phyloP scores from a whole-genome alignment of 2,329 filamentous ascomycete genomes.

The Chaetomiaceae sp. region DNA sequence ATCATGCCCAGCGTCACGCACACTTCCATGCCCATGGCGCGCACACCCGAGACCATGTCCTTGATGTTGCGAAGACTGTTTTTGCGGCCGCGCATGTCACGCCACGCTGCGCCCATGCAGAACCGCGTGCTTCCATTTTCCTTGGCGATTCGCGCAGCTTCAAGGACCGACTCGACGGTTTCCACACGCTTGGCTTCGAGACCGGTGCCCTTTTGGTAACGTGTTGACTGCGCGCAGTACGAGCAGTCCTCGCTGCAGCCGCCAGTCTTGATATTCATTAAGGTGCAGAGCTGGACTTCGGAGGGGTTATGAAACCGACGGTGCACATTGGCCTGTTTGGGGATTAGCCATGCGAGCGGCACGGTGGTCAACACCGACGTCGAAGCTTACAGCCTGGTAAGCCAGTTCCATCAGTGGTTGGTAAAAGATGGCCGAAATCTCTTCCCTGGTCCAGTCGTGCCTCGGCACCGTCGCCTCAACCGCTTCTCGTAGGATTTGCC shows the following conservation, averaged over 20 bases:
- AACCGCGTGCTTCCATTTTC: slow-evolving; percentile 84
- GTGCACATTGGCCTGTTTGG: slow-evolving; percentile 66
- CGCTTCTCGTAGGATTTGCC: slow-evolving; percentile 43
- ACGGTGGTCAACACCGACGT: too few species aligned
- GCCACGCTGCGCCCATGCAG: slow-evolving; percentile 93
- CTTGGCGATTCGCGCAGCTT: slow-evolving; percentile 70
- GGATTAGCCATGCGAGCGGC: background rate
- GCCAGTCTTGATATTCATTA: slow-evolving; percentile 96
- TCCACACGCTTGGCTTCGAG: slow-evolving; percentile 76
- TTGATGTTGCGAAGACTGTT: slow-evolving; percentile 78
- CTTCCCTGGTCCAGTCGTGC: slow-evolving; percentile 74
- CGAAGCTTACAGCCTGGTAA: slow-evolving; percentile 62
- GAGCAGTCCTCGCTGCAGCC: slow-evolving; percentile 90
- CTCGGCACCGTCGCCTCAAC: slow-evolving; percentile 58
- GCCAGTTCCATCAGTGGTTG: slow-evolving; percentile 75
- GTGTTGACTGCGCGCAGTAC: slow-evolving; percentile 86
- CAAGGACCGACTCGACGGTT: slow-evolving; percentile 74
- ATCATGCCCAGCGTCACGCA: slow-evolving; percentile 97
- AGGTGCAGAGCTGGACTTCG: slow-evolving; percentile 84
- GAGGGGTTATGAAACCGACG: slow-evolving; percentile 79
- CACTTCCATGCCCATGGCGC: slow-evolving; percentile 78
- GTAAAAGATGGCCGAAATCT: slow-evolving; percentile 78
- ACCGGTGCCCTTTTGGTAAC: slow-evolving; percentile 71
- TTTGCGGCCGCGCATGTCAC: slow-evolving; percentile 89
- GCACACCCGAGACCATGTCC: slow-evolving; percentile 78